These are phyloP conservation scores for Botrytis porri DNA, from an alignment of 2,329 filamentous ascomycete species.

Conservation along the genomic window DNA sequence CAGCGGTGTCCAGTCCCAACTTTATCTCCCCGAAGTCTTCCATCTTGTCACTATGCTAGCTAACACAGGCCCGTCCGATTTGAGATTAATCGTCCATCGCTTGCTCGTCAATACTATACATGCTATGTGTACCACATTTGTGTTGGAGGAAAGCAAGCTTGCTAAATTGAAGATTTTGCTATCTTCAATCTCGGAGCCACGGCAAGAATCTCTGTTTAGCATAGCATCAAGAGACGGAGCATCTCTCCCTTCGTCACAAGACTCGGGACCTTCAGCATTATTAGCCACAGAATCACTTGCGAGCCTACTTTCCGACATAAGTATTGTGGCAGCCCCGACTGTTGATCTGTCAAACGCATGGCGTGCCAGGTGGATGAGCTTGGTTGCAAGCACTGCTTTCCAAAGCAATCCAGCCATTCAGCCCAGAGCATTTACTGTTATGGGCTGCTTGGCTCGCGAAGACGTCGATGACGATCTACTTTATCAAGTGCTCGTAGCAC, in stretches of 20 bases:
- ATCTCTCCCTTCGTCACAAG: slow-evolving; percentile 54
- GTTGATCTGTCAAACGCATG: slow-evolving; percentile 65
- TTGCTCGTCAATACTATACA: slow-evolving; percentile 66
- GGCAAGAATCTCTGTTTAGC: slow-evolving; percentile 55
- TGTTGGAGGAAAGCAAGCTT: slow-evolving; percentile 54
- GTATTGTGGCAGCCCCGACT: slow-evolving; percentile 60
- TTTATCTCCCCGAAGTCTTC: slow-evolving; percentile 67
- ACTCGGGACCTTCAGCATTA: slow-evolving; percentile 42
- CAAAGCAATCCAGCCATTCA: slow-evolving; percentile 72
- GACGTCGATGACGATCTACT: slow-evolving; percentile 70
- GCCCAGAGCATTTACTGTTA: slow-evolving; percentile 65
- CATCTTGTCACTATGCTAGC: slow-evolving; percentile 69
- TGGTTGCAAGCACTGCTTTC: slow-evolving; percentile 69
- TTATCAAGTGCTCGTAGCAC: slow-evolving; percentile 67
- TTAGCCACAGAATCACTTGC: slow-evolving; percentile 59
- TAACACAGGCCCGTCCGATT: slow-evolving; percentile 58
- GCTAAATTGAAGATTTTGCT: slow-evolving; percentile 50
- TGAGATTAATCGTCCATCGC: slow-evolving; percentile 59
- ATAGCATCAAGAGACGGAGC: slow-evolving; percentile 51
- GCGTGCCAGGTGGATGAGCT: slow-evolving; percentile 71
- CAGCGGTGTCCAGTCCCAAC: slow-evolving; percentile 63
- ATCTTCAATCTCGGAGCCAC: slow-evolving; percentile 57
- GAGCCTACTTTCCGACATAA: slow-evolving; percentile 60
- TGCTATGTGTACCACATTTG: slow-evolving; percentile 64
- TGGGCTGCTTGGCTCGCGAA: slow-evolving; percentile 68